A percentile compares a stretch with the other conserved stretches of the same genome.
phyloP scores from a whole-genome alignment of 345 rosid genomes.

The Lumnitzera littorea region DNA sequence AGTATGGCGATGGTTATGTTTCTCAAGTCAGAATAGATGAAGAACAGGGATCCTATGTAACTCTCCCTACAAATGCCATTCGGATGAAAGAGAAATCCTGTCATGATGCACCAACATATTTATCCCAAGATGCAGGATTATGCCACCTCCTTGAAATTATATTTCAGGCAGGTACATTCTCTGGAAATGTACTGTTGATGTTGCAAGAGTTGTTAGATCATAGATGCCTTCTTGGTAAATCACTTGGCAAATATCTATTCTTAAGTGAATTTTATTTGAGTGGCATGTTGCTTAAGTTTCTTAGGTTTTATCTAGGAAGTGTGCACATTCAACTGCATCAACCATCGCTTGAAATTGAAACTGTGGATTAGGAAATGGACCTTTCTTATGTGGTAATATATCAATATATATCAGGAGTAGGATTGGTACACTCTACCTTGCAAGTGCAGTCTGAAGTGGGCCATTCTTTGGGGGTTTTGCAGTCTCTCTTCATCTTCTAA shows the following conservation, averaged over 20 bases:
- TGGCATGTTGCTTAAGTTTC: too few species aligned
- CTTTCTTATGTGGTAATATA: too few species aligned
- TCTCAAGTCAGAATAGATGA: conserved; percentile 23
- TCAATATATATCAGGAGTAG: background rate
- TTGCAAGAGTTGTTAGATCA: background rate
- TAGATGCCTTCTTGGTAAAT: too few species aligned
- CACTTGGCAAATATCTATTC: too few species aligned
- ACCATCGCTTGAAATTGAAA: background rate
- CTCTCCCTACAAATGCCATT: conserved; percentile 25
- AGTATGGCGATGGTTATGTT: conserved; percentile 12
- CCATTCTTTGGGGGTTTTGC: too few species aligned
- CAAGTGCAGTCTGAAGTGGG: too few species aligned
- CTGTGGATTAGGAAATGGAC: too few species aligned
- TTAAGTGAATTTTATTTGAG: too few species aligned
- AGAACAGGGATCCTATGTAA: conserved; percentile 33
- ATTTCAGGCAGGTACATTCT: conserved; percentile 42
- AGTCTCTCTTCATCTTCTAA: too few species aligned
- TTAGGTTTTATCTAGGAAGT: too few species aligned
- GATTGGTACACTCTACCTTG: background rate
- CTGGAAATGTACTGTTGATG: background rate
- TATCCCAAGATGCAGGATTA: conserved; percentile 17
- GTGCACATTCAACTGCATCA: too few species aligned
- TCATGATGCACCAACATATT: conserved; percentile 8
- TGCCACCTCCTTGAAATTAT: conserved; percentile 46
- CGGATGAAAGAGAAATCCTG: conserved; percentile 10